Evolutionary conservation across 805 yeast genomes (phyloP).

Genomic region (Dipodascopsis uninucleata): DNA sequence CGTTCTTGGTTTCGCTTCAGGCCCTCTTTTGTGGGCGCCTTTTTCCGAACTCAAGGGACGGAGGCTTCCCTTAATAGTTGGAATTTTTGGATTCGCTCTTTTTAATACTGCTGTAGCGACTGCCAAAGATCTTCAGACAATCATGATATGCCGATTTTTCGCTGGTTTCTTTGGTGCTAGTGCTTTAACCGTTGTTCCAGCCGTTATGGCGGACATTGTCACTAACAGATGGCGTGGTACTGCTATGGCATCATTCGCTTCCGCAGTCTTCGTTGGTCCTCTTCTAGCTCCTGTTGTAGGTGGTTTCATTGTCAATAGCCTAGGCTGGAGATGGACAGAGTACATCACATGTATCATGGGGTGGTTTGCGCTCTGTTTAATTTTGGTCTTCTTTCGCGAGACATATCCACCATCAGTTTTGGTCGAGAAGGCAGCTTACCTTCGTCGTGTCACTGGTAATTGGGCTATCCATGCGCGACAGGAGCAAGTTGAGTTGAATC

Average conservation of each 20-base stretch:
- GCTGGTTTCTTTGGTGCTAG: slow-evolving; percentile 66
- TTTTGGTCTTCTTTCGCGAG: slow-evolving; percentile 35
- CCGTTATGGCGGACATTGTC: slow-evolving; percentile 59
- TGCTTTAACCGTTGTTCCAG: slow-evolving; percentile 66
- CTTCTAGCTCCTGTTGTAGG: slow-evolving; percentile 42
- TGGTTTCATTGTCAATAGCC: slow-evolving; percentile 48
- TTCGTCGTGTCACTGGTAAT: slow-evolving; percentile 53
- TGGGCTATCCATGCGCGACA: slow-evolving; percentile 43
- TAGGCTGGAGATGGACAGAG: slow-evolving; percentile 59
- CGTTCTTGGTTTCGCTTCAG: slow-evolving; percentile 87
- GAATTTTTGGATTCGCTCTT: slow-evolving; percentile 52
- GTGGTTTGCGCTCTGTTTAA: slow-evolving; percentile 31
- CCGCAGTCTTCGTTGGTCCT: slow-evolving; percentile 13
- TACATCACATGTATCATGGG: slow-evolving; percentile 10
- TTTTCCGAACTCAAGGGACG: slow-evolving; percentile 73
- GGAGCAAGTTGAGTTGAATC: slow-evolving; percentile 44
- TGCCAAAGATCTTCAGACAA: slow-evolving; percentile 60
- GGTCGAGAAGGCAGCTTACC: slow-evolving; percentile 30
- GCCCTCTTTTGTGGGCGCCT: slow-evolving; percentile 88
- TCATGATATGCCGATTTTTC: slow-evolving; percentile 55
- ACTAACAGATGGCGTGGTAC: slow-evolving; percentile 48
- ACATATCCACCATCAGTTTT: slow-evolving; percentile 75
- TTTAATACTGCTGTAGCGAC: slow-evolving; percentile 72
- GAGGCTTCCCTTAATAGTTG: slow-evolving; percentile 51
- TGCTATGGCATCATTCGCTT: slow-evolving; percentile 30